phyloP scores from a whole-genome alignment of 257 asterid species.

The Galeopsis tetrahit region DNA sequence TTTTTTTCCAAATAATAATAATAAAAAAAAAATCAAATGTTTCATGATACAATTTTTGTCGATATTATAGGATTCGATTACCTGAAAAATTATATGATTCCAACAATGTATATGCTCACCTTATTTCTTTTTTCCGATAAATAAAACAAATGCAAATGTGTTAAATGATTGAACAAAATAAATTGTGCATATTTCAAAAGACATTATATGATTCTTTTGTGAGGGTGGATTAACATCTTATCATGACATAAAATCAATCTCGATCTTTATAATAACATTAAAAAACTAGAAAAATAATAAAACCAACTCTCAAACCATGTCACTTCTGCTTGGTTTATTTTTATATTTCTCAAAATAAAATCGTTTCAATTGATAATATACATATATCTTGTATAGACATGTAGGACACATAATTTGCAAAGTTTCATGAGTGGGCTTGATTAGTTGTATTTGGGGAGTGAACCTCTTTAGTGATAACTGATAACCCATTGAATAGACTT shows the following conservation, averaged over 20 bases:
- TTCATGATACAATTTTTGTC: no score
- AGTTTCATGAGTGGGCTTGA: slow-evolving; percentile 40
- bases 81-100: no score
- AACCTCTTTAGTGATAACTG: slow-evolving; percentile 28
- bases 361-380: slow-evolving; percentile 15
- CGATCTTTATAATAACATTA: background rate
- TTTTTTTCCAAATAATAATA: no score
- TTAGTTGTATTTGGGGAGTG: slow-evolving; percentile 38
- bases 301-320: background rate
- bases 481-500: slow-evolving; percentile 38
- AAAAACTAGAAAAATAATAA: no score
- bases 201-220: background rate
- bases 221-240: slow-evolving; percentile 2
- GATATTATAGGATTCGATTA: no score
- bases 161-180: background rate
- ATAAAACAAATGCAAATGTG: no score
- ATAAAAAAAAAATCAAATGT: no score
- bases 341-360: slow-evolving; percentile 22
- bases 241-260: background rate
- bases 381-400: slow-evolving; percentile 37
- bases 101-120: no score
- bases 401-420: slow-evolving; percentile 48
- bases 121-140: no score
- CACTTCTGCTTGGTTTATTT: slow-evolving; percentile 13
- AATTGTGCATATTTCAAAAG: background rate